Conservation (phyloP, 2,329 filamentous ascomycete species). For the Endothia cerciana region DNA sequence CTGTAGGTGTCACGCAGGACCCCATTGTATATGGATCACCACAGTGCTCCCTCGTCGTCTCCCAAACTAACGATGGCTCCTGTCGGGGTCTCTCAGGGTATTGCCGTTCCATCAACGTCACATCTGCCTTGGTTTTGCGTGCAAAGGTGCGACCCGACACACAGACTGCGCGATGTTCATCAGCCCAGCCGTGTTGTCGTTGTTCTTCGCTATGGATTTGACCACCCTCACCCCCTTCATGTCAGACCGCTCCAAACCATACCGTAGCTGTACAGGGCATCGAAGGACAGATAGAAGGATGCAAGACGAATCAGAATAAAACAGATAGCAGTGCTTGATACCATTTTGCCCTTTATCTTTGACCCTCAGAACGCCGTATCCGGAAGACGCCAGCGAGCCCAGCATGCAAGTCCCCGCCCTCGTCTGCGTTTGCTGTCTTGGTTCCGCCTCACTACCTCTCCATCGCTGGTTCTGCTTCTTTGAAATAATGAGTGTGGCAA, state of each 20-base stretch:
- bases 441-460: not conserved
- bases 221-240: not conserved
- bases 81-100: not conserved
- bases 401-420: slow-evolving; percentile 17
- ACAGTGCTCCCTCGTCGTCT: not conserved
- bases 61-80: not conserved
- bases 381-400: slow-evolving; percentile 17
- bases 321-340: slow-evolving; percentile 21
- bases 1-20: not conserved
- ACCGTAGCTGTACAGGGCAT: not conserved
- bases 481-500: slow-evolving; percentile 23
- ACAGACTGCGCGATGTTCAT: too few relatives aligned
- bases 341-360: slow-evolving; percentile 27
- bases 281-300: not conserved
- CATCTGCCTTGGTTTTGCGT: not conserved
- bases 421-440: not conserved
- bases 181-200: not conserved
- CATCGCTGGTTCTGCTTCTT: not conserved
- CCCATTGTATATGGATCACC: not conserved
- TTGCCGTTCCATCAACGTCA: not conserved
- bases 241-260: not conserved
- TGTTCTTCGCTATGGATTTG: not conserved
- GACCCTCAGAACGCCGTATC: slow-evolving; percentile 21
- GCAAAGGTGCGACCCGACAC: too few relatives aligned
- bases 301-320: slow-evolving; percentile 9